Percentiles rank a stretch among this genome's conserved stretches.
Conservation (phyloP, 116 monocot species). For the Phalaenopsis hybrid region DNA sequence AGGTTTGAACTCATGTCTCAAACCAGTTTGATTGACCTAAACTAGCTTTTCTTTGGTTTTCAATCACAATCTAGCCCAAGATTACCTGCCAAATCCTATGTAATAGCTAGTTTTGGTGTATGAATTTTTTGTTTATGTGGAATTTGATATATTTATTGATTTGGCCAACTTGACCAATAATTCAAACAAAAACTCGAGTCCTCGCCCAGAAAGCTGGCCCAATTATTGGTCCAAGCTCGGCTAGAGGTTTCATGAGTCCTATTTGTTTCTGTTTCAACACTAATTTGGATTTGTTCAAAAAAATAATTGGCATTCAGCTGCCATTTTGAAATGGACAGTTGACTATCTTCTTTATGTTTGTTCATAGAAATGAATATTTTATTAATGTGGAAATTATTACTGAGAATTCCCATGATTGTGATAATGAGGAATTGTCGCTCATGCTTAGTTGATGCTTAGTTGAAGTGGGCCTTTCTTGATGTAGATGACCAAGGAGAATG, state of each 20-base stretch:
- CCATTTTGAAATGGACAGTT: no score
- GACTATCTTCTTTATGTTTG: no score
- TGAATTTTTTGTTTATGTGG: background rate
- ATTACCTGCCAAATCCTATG: background rate
- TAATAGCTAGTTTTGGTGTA: background rate
- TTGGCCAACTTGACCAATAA: background rate
- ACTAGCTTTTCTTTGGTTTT: background rate
- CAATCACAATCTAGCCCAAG: background rate
- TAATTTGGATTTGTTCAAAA: no score
- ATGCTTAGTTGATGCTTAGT: background rate
- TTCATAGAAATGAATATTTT: background rate
- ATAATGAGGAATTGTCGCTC: background rate
- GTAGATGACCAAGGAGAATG: no score
- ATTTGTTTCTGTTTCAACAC: no score
- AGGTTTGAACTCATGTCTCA: background rate
- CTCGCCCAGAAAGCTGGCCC: background rate
- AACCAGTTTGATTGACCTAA: background rate
- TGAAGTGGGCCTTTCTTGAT: background rate
- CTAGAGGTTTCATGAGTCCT: background rate
- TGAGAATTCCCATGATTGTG: background rate
- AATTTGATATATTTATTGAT: background rate
- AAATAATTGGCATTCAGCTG: no score
- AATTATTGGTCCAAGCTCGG: background rate
- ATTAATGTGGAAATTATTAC: background rate
- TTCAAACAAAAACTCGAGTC: background rate